Percentiles rank a stretch among this genome's conserved stretches.
phyloP scores from a whole-genome alignment of 495 filamentous ascomycete genomes.

The Penicillium pulvis region DNA sequence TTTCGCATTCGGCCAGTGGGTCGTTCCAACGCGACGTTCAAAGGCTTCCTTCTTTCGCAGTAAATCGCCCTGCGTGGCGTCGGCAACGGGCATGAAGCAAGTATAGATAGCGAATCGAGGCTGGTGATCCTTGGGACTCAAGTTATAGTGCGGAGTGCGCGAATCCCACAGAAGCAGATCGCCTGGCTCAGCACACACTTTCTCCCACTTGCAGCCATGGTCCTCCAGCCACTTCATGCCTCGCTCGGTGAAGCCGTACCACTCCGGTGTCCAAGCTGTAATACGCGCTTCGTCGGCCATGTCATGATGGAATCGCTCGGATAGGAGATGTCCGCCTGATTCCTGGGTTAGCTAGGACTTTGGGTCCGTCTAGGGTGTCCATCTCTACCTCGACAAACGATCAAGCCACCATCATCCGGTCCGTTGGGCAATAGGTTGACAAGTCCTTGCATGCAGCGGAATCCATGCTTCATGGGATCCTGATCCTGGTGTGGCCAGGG shows the following conservation, averaged over 20 bases:
- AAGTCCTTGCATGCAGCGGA: conserved; percentile 51
- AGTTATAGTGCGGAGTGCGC: conserved; percentile 44
- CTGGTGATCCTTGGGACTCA: conserved; percentile 25
- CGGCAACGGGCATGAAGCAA: conserved; percentile 40
- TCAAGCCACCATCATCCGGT: conserved; percentile 45
- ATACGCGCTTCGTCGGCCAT: conserved; percentile 38
- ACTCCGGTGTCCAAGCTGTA: conserved; percentile 39
- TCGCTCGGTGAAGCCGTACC: conserved; percentile 41
- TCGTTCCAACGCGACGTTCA: conserved; percentile 36
- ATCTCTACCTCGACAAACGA: conserved; percentile 29
- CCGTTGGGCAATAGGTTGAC: conserved; percentile 47
- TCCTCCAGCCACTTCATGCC: conserved; percentile 44
- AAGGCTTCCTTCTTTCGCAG: conserved; percentile 39
- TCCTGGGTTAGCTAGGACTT: background rate
- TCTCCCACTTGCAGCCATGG: conserved; percentile 37
- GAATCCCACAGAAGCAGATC: conserved; percentile 48
- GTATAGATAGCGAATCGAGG: conserved; percentile 37
- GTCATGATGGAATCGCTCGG: conserved; percentile 38
- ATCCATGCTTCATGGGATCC: conserved; percentile 41
- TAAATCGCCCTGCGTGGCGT: conserved; percentile 38
- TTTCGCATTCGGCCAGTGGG: conserved; percentile 40
- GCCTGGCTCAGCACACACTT: conserved; percentile 43
- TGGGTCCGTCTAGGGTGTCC: background rate
- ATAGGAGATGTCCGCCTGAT: conserved; percentile 32
- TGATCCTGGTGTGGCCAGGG: conserved; percentile 54